Percentiles rank a stretch among this genome's conserved stretches.
Evolutionary conservation across 345 rosid species (phyloP).

Genomic region (Camelina sativa): DNA sequence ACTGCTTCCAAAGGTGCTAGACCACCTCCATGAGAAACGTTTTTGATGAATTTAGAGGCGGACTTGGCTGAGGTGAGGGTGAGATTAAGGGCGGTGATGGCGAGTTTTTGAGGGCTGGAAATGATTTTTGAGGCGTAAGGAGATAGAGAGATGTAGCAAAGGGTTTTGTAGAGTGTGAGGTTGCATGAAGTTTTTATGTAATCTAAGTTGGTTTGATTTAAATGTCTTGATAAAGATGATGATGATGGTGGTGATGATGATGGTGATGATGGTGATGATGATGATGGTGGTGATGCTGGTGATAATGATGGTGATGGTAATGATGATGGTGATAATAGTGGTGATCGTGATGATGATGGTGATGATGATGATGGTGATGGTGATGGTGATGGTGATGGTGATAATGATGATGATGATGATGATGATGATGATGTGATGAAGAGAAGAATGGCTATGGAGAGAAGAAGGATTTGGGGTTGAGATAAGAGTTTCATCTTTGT

Average conservation of each 20-base stretch:
- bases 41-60: constrained; percentile 38
- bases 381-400: not conserved
- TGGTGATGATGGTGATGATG: not conserved
- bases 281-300: not conserved
- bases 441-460: constrained; percentile 27
- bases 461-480: constrained; percentile 22
- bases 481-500: constrained; percentile 23
- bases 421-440: not conserved
- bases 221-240: constrained; percentile 26
- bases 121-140: constrained; percentile 42
- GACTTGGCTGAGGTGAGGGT: constrained; percentile 49
- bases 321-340: not conserved
- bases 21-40: constrained; percentile 36
- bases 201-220: constrained; percentile 38
- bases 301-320: not conserved
- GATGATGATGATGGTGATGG: not conserved
- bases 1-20: constrained; percentile 43
- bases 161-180: constrained; percentile 46
- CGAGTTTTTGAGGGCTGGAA: constrained; percentile 42
- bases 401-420: not conserved
- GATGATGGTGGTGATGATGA: not conserved
- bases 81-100: constrained; percentile 50
- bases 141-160: constrained; percentile 50
- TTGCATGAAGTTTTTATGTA: constrained; percentile 55
- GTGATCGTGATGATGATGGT: not conserved